These are phyloP conservation scores for Coemansia sp. DNA, from an alignment of 192 early-diverging fungal genomes.

Conservation along the genomic window DNA sequence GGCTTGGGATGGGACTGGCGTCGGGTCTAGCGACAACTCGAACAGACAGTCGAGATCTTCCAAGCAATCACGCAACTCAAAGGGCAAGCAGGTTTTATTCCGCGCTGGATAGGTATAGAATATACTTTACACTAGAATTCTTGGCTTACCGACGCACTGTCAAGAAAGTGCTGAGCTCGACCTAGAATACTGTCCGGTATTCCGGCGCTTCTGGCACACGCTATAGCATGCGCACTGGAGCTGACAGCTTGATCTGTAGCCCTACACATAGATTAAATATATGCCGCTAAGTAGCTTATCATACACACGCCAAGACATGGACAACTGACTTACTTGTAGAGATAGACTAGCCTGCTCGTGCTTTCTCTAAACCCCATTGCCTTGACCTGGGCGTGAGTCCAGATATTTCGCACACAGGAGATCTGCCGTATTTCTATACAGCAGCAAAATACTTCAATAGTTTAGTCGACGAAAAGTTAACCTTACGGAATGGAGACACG, in stretches of 20 bases:
- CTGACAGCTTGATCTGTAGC: not conserved
- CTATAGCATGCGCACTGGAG: slow-evolving; percentile 14
- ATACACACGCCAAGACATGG: not conserved
- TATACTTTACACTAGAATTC: not conserved
- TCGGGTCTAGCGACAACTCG: slow-evolving; percentile 7
- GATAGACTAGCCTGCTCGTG: slow-evolving; percentile 16
- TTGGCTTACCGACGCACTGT: not conserved
- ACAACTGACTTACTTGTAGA: slow-evolving; percentile 31
- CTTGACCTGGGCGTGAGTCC: slow-evolving; percentile 16
- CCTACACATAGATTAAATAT: slow-evolving; percentile 2
- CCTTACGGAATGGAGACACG: too few species aligned
- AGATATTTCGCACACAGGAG: slow-evolving; percentile 11
- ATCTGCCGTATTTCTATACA: slow-evolving; percentile 29
- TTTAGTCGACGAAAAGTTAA: not conserved
- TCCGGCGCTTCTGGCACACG: slow-evolving; percentile 33
- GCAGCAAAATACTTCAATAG: not conserved
- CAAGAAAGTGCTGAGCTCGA: slow-evolving; percentile 16
- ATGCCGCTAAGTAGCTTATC: not conserved
- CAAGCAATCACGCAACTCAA: slow-evolving; percentile 26
- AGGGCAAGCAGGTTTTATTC: slow-evolving; percentile 40
- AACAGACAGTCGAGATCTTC: not conserved
- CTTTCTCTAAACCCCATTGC: slow-evolving; percentile 23
- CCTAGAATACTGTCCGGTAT: slow-evolving; percentile 21
- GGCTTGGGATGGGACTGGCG: slow-evolving; percentile 28
- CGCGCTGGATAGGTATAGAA: slow-evolving; percentile 9